Percentiles rank a stretch among this genome's conserved stretches.
phyloP scores from a whole-genome alignment of 1,284 basidiomycete species.

The Melampsora abietis-canadensis region DNA sequence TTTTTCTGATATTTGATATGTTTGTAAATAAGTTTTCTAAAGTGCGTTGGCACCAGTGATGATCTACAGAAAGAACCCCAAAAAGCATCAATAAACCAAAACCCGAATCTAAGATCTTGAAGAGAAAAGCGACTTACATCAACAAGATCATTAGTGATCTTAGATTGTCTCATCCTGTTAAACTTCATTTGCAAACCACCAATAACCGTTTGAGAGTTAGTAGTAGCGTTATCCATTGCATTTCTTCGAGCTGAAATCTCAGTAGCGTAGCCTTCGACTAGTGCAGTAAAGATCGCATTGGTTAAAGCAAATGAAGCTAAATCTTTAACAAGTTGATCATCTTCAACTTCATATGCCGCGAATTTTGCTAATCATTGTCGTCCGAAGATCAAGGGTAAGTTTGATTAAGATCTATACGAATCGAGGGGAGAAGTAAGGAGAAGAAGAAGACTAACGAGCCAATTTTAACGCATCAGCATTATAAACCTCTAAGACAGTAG shows the following conservation, averaged over 20 bases:
- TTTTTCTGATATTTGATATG: no score
- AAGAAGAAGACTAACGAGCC: conserved; percentile 54
- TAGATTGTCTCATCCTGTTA: conserved; percentile 43
- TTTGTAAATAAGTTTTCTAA: neutral
- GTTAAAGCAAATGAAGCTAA: conserved; percentile 92
- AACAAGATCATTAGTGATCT: conserved; percentile 44
- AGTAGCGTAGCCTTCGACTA: conserved; percentile 93
- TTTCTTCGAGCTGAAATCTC: conserved; percentile 75
- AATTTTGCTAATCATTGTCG: conserved; percentile 46
- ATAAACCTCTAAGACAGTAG: conserved; percentile 52
- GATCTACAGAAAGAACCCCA: conserved; percentile 21
- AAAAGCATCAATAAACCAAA: neutral
- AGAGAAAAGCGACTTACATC: conserved; percentile 21
- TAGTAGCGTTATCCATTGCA: conserved; percentile 99
- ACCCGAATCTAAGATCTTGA: neutral
- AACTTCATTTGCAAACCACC: conserved; percentile 42
- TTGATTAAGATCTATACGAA: no score
- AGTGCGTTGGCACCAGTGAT: conserved; percentile 44
- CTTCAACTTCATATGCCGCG: conserved; percentile 84
- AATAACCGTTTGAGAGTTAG: conserved; percentile 41
- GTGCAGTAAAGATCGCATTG: conserved; percentile 90
- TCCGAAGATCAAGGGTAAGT: no score
- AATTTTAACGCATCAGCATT: conserved; percentile 72
- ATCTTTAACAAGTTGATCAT: conserved; percentile 75
- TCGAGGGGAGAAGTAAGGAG: conserved; percentile 10